Conservation (phyloP, 2,329 filamentous ascomycete genomes). For the Zymoseptoria passerinii region DNA sequence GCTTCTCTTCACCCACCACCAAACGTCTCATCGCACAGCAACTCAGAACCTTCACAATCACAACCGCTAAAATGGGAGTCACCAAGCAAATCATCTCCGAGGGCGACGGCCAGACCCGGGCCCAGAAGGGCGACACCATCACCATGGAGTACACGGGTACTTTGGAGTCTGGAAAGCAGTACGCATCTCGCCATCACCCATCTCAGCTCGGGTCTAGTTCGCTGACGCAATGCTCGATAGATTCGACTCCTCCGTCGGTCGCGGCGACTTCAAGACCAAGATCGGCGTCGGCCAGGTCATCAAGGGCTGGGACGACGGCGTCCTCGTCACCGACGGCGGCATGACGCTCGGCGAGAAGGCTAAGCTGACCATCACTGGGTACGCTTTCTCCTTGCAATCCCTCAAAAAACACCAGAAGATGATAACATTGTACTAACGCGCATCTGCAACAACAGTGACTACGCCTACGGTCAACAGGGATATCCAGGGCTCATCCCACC, state of each 20-base stretch:
- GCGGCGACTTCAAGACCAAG: constrained; percentile 63
- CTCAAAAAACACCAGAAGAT: background rate
- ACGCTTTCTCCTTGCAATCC: constrained; percentile 29
- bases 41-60: background rate
- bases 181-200: constrained; percentile 28
- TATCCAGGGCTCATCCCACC: constrained; percentile 71
- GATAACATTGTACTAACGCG: background rate
- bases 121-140: constrained; percentile 62
- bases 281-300: constrained; percentile 86
- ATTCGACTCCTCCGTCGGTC: constrained; percentile 79
- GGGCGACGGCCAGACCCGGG: constrained; percentile 55
- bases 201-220: background rate
- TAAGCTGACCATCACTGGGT: constrained; percentile 72
- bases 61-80: constrained; percentile 45
- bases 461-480: constrained; percentile 57
- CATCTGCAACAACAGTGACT: constrained; percentile 43
- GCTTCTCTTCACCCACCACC: background rate
- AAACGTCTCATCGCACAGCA: background rate
- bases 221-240: constrained; percentile 39
- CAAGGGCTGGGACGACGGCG: constrained; percentile 64
- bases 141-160: constrained; percentile 88
- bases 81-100: constrained; percentile 54
- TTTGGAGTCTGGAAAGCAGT: constrained; percentile 69
- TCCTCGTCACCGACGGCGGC: constrained; percentile 43
- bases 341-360: constrained; percentile 93